A percentile compares a stretch with the other conserved stretches of the same genome.
Evolutionary conservation across 129 eudicot genomes (phyloP).

Genomic region (Artemisia argyi): DNA sequence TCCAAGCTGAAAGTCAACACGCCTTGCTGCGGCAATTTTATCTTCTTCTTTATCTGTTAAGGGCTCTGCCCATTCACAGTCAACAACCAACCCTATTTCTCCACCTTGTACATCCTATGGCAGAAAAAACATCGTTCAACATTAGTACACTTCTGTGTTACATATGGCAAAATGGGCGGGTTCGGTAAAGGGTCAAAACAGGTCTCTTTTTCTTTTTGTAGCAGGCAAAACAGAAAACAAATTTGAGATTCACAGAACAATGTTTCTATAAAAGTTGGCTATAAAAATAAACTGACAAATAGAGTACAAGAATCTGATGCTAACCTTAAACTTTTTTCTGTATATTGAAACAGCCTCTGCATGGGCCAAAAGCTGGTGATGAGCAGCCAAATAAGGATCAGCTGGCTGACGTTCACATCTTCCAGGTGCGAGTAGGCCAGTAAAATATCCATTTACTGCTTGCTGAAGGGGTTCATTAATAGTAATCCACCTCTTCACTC

Average conservation of each 20-base stretch:
- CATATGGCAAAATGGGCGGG: too few species aligned
- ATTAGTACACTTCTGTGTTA: background rate
- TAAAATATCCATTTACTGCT: conserved; percentile 62
- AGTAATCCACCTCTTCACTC: conserved; percentile 82
- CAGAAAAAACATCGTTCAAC: background rate
- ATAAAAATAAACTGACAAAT: too few species aligned
- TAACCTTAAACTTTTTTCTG: conserved; percentile 60
- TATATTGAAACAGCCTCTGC: conserved; percentile 78
- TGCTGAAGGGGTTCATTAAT: conserved; percentile 87
- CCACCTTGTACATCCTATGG: conserved; percentile 66
- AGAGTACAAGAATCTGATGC: background rate
- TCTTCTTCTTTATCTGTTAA: conserved; percentile 66
- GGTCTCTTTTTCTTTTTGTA: too few species aligned
- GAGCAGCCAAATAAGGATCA: conserved; percentile 74
- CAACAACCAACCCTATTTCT: conserved; percentile 69
- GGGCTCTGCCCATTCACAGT: conserved; percentile 87
- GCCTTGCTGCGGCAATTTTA: conserved; percentile 63
- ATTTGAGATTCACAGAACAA: too few species aligned
- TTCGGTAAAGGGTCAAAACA: too few species aligned
- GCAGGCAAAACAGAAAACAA: too few species aligned
- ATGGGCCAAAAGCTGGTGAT: conserved; percentile 83
- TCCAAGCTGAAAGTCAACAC: conserved; percentile 80
- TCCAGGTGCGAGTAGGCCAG: conserved; percentile 76
- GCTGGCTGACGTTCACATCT: conserved; percentile 46
- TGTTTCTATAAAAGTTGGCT: too few species aligned